Conservation (phyloP, 2,329 filamentous ascomycete species). For the Fulvia fulva region DNA sequence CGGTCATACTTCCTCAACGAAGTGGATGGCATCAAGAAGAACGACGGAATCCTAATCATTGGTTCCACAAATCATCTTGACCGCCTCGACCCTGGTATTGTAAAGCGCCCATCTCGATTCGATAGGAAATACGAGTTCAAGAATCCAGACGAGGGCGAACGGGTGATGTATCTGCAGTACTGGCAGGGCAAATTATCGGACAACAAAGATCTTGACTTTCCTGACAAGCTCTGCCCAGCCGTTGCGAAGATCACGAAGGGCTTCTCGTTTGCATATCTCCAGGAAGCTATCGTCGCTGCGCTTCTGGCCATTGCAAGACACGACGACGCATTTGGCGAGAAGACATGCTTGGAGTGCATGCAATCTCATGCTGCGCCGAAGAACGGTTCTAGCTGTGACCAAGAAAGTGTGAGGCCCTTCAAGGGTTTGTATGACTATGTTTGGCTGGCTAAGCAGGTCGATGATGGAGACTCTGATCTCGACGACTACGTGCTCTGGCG, state of each 20-base stretch:
- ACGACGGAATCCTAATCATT: conserved; percentile 65
- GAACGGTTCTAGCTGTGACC: conserved; percentile 23
- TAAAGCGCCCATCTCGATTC: conserved; percentile 62
- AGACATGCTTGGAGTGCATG: conserved; percentile 29
- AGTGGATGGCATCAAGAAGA: conserved; percentile 64
- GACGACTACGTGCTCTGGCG: conserved; percentile 55
- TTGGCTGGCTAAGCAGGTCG: conserved; percentile 29
- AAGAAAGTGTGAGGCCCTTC: conserved; percentile 22
- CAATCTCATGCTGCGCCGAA: conserved; percentile 20
- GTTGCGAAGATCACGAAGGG: conserved; percentile 59
- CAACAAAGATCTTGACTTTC: conserved; percentile 59
- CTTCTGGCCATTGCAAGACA: conserved; percentile 55
- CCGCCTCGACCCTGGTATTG: conserved; percentile 59
- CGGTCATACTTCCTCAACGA: conserved; percentile 70
- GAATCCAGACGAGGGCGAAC: conserved; percentile 52
- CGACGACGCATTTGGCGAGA: conserved; percentile 38
- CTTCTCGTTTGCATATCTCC: conserved; percentile 69
- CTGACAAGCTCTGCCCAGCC: conserved; percentile 53
- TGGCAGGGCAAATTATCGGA: conserved; percentile 52
- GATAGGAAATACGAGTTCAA: conserved; percentile 65
- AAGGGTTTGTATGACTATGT: conserved; percentile 29
- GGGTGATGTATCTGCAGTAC: conserved; percentile 58
- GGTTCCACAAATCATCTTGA: conserved; percentile 51
- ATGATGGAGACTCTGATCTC: conserved; percentile 41
- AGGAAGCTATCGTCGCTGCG: conserved; percentile 64